Conservation (phyloP, 164 flowering plant species). For the Santalum album region DNA sequence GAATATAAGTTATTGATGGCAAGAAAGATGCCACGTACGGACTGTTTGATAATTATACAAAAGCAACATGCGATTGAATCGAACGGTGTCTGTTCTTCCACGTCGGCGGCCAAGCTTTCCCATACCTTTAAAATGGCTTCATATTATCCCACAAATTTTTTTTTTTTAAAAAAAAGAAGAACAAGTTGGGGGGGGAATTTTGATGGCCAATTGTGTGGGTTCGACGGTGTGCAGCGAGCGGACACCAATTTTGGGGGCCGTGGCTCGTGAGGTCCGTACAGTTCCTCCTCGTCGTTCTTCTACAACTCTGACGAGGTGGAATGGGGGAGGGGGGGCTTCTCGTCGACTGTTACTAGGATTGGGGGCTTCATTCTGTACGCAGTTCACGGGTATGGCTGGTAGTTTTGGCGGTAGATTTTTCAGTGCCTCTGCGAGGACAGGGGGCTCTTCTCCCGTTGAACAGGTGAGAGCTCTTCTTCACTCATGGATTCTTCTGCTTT, state of each 20-base stretch:
- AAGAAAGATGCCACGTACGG: too few species aligned
- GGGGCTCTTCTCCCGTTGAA: slow-evolving; percentile 34
- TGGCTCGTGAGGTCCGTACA: neutral
- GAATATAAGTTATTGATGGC: too few species aligned
- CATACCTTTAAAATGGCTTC: too few species aligned
- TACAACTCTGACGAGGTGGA: slow-evolving; percentile 9
- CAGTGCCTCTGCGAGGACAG: slow-evolving; percentile 55
- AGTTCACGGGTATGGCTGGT: slow-evolving; percentile 41
- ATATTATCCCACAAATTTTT: too few species aligned
- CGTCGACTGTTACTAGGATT: slow-evolving; percentile 55
- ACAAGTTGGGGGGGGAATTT: too few species aligned
- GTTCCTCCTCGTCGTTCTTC: slow-evolving; percentile 2
- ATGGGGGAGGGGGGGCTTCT: slow-evolving; percentile 9
- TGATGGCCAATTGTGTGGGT: slow-evolving; percentile 8
- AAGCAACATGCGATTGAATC: too few species aligned
- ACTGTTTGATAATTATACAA: too few species aligned
- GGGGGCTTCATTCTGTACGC: slow-evolving; percentile 47
- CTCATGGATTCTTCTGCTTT: neutral
- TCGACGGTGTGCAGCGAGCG: neutral
- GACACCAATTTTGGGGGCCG: slow-evolving; percentile 7
- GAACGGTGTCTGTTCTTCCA: too few species aligned
- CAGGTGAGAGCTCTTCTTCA: slow-evolving; percentile 22
- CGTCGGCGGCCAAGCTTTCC: too few species aligned
- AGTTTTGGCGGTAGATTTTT: slow-evolving; percentile 32
- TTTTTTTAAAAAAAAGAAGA: too few species aligned